These are phyloP conservation scores for Nicotiana sylvestris DNA, from an alignment of 257 asterid species.

Conservation along the genomic window DNA sequence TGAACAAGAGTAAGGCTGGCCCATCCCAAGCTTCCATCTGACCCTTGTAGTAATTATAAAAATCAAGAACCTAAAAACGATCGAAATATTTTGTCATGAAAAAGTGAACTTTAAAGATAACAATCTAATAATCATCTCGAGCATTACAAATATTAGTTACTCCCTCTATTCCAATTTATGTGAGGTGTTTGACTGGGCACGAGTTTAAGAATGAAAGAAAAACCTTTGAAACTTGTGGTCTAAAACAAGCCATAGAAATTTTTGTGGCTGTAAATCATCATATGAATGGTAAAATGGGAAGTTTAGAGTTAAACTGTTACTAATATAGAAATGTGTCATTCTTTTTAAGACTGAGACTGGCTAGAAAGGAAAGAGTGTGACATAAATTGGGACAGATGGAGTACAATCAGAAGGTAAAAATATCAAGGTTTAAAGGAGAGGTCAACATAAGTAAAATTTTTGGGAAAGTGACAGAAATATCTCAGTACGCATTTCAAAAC, in stretches of 20 bases:
- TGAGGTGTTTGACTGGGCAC: too few relatives aligned
- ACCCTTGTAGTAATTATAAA: slow-evolving; percentile 97
- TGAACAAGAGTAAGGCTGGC: slow-evolving; percentile 96
- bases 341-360: too few relatives aligned
- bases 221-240: too few relatives aligned
- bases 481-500: background rate
- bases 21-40: slow-evolving; percentile 99
- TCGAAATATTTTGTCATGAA: slow-evolving; percentile 22
- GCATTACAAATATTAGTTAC: background rate
- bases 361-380: too few relatives aligned
- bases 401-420: background rate
- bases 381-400: too few relatives aligned
- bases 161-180: too few relatives aligned
- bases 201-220: too few relatives aligned
- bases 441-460: background rate
- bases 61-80: slow-evolving; percentile 65
- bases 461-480: background rate
- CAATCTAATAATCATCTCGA: background rate
- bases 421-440: background rate
- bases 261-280: too few relatives aligned
- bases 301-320: too few relatives aligned
- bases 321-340: too few relatives aligned
- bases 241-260: too few relatives aligned
- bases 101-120: slow-evolving; percentile 9
- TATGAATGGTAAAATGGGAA: too few relatives aligned